Percentiles rank a stretch among this genome's conserved stretches.
Evolutionary conservation across 345 rosid species (phyloP).

Genomic region (Rhodamnia rubescens): DNA sequence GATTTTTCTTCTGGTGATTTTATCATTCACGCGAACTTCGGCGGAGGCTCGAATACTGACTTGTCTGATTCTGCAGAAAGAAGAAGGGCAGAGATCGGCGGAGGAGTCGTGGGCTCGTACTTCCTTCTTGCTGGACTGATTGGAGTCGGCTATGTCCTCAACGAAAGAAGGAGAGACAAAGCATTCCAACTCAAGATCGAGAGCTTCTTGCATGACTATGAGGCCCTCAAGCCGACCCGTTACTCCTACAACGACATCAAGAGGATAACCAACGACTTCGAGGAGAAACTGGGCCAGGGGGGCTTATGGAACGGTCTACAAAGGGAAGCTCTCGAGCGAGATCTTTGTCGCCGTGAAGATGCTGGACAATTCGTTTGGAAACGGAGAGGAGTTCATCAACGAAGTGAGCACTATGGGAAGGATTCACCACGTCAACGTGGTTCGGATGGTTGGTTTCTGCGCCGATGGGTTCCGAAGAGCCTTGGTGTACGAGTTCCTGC

Average conservation of each 20-base stretch:
- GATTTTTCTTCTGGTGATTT: background rate
- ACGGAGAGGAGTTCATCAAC: constrained; percentile 15
- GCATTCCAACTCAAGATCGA: constrained; percentile 2
- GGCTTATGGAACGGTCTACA: constrained; percentile 11
- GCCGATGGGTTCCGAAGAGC: constrained; percentile 9
- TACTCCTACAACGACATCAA: background rate
- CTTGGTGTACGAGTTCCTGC: constrained; percentile 15
- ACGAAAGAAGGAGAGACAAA: background rate
- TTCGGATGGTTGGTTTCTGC: constrained; percentile 11
- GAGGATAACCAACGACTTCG: constrained; percentile 3
- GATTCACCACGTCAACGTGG: constrained; percentile 21
- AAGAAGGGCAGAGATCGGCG: background rate
- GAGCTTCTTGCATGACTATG: constrained; percentile 7
- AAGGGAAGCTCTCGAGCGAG: constrained; percentile 10
- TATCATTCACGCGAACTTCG: background rate
- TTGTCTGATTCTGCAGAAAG: background rate
- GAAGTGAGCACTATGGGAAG: constrained; percentile 15
- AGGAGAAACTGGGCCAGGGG: constrained; percentile 18
- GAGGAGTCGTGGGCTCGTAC: background rate
- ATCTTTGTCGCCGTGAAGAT: constrained; percentile 17
- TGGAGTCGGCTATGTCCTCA: background rate
- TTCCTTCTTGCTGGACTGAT: background rate
- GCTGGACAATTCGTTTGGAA: background rate
- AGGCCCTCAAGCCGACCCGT: constrained; percentile 13
- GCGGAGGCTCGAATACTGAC: background rate